Evolutionary conservation across 768 basidiomycete genomes (phyloP), one percentile per base, ranked within the genome.

Genomic region (Naganishia kalamii): DNA sequence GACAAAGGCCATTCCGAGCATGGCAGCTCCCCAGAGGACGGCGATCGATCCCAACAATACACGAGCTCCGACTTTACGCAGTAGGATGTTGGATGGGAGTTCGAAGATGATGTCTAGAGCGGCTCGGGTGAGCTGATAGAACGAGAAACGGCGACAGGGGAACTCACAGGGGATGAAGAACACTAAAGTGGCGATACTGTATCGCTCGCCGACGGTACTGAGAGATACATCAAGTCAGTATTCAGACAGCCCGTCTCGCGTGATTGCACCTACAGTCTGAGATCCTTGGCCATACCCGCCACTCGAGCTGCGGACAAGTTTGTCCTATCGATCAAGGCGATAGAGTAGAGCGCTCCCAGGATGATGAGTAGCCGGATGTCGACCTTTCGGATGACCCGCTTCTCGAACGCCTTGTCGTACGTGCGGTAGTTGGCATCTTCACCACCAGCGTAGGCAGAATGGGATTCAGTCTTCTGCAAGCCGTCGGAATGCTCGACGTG

Each of bases 161-260:
- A 19, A 25, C 57, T 60, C 30, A 65, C 65, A 76, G 23, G 76
- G 75, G 27, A 75, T 60, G 62, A 77, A 77, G 70, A 77, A 77
- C 12, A 75, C 66, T 13, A 77, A 66, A 8, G 71, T 69, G 47
- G 71, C 67, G 57, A 77, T 68, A 44, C 71, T 70, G 65, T 76
- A 75, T 52, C 76, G 73, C 44, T 77, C 69, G n/a, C 71, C 73
- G n/a, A 72, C 50, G 13, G 37, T 60, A 29, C 63, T 64, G 25
- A 33, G 23, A 29, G 44, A n/a, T 11, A 35, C 10, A 0, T 4
- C 23, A 21, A 13, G 62, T 63, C 60, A 47, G 32, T 15, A 23
- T 23, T 13, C 46, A 25, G 32, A 25, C 1, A 11, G 25, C 11
- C 27, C 4, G 17, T 8, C 11, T 35, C 25, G 4, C 19, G 1